Percentiles rank a stretch among this genome's conserved stretches.
Conservation (phyloP, 345 rosid genomes). For the Mallotus nudiflorus region DNA sequence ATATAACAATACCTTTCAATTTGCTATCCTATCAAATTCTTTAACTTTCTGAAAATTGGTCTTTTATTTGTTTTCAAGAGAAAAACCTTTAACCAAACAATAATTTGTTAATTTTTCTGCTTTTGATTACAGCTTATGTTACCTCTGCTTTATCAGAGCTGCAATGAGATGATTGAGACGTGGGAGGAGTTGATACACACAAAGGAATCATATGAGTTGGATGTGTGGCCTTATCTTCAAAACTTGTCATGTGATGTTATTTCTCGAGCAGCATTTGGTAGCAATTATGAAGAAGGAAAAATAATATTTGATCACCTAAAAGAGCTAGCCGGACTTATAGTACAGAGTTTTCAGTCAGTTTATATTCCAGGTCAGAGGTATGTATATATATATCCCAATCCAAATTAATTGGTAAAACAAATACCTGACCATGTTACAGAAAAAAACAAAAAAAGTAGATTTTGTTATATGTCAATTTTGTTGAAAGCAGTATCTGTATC, state of each 20-base stretch:
- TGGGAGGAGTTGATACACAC: conserved; percentile 28
- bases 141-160: conserved; percentile 29
- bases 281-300: conserved; percentile 46
- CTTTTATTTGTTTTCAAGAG: neutral
- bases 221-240: conserved; percentile 44
- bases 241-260: conserved; percentile 44
- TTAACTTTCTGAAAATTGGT: neutral
- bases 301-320: conserved; percentile 39
- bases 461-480: too few relatives aligned
- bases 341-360: conserved; percentile 1
- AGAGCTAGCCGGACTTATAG: conserved; percentile 16
- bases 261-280: conserved; percentile 52
- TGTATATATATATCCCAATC: too few relatives aligned
- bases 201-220: conserved; percentile 27
- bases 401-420: too few relatives aligned
- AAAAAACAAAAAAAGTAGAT: too few relatives aligned
- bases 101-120: neutral
- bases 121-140: conserved; percentile 27
- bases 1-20: neutral
- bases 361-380: conserved; percentile 53
- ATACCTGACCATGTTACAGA: too few relatives aligned
- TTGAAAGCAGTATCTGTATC: conserved; percentile 8
- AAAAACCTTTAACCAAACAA: too few relatives aligned
- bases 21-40: neutral
- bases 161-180: conserved; percentile 28